These are phyloP conservation scores for Starmerella asiatica DNA, from an alignment of 805 yeast species.

Conservation along the genomic window DNA sequence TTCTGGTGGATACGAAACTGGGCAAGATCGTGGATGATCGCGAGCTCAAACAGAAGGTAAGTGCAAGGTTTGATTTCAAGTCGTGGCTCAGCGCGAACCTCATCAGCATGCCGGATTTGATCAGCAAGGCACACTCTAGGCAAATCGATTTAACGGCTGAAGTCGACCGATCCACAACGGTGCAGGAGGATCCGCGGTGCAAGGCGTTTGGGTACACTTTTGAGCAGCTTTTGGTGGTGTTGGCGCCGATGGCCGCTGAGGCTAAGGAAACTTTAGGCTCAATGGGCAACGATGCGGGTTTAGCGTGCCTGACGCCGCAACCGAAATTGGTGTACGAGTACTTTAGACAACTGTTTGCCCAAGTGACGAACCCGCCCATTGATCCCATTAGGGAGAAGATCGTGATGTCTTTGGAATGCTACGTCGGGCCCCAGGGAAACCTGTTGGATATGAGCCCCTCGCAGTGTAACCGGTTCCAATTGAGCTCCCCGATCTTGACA, in stretches of 20 bases:
- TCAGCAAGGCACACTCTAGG: constrained; percentile 41
- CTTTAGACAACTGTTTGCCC: constrained; percentile 92
- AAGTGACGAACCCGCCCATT: constrained; percentile 96
- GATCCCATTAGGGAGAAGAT: constrained; percentile 95
- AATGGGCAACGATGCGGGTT: constrained; percentile 95
- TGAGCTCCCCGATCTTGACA: constrained; percentile 71
- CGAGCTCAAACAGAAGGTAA: constrained; percentile 66
- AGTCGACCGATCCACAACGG: constrained; percentile 27
- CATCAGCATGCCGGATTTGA: constrained; percentile 68
- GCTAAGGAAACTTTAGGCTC: constrained; percentile 95
- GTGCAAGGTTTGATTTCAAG: constrained; percentile 78
- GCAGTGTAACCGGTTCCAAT: constrained; percentile 78
- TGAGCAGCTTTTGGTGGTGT: constrained; percentile 70
- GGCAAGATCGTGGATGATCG: constrained; percentile 90
- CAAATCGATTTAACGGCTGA: constrained; percentile 22
- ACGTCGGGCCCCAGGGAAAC: constrained; percentile 97
- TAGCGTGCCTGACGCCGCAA: constrained; percentile 88
- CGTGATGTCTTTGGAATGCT: constrained; percentile 95
- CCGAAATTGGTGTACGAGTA: constrained; percentile 85
- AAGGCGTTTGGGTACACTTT: constrained; percentile 86
- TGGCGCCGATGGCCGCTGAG: constrained; percentile 85
- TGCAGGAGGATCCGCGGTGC: constrained; percentile 72
- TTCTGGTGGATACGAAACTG: constrained; percentile 82
- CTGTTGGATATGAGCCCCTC: constrained; percentile 79
- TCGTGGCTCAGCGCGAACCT: constrained; percentile 83